Conservation (phyloP, 345 rosid genomes). For the Laguncularia racemosa region DNA sequence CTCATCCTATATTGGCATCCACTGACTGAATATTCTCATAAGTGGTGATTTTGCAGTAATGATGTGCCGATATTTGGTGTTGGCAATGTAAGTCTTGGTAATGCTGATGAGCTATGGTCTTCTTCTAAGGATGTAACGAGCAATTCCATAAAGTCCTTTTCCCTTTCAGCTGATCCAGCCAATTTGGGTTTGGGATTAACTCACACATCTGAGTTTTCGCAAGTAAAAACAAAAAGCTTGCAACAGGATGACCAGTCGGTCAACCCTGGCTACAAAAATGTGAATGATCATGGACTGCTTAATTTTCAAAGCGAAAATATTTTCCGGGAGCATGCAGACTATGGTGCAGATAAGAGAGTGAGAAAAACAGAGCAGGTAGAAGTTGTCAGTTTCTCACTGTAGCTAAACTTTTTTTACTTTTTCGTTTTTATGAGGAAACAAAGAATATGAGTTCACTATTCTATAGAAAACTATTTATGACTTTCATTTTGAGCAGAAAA, state of each 20-base stretch:
- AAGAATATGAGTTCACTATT: background rate
- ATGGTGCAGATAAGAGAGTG: conserved; percentile 26
- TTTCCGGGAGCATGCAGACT: conserved; percentile 21
- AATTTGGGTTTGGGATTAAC: conserved; percentile 34
- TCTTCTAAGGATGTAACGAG: conserved; percentile 50
- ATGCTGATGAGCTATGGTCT: conserved; percentile 72
- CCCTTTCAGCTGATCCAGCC: conserved; percentile 35
- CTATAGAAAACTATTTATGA: too few species aligned
- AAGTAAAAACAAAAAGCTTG: conserved; percentile 39
- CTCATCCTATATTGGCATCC: conserved; percentile 14
- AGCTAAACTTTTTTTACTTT: conserved; percentile 1
- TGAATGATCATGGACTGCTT: conserved; percentile 35
- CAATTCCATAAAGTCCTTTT: conserved; percentile 45
- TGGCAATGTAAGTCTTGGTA: conserved; percentile 52
- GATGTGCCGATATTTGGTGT: conserved; percentile 83
- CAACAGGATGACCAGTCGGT: conserved; percentile 41
- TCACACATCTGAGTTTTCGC: conserved; percentile 24
- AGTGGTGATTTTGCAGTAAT: conserved; percentile 92
- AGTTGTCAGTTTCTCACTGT: too few species aligned
- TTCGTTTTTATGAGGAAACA: background rate
- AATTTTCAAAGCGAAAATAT: conserved; percentile 22
- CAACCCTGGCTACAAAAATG: conserved; percentile 26
- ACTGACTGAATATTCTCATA: conserved; percentile 83
- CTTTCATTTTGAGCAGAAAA: conserved; percentile 18
- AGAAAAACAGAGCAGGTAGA: conserved; percentile 49